These are phyloP conservation scores for Durusdinium trenchii DNA, from an alignment of 73 alveolate genomes.

Conservation along the genomic window DNA sequence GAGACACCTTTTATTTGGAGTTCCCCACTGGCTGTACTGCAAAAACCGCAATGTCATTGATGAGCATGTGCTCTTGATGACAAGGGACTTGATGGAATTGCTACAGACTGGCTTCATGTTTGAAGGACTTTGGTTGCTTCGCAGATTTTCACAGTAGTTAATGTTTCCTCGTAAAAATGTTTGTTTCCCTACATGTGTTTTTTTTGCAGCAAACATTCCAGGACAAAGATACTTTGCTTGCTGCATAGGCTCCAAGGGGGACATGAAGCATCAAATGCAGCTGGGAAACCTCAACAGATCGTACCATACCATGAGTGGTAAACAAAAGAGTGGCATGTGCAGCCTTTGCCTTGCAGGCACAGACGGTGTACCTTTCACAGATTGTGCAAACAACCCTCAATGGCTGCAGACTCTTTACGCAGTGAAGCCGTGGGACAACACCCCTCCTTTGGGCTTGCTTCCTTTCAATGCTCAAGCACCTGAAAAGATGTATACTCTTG, in stretches of 20 bases:
- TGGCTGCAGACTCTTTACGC: neutral
- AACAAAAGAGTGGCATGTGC: neutral
- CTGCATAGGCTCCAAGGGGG: conserved; percentile 13
- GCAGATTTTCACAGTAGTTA: neutral
- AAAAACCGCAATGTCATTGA: neutral
- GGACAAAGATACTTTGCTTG: neutral
- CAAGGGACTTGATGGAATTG: neutral
- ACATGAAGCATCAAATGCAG: conserved; percentile 3
- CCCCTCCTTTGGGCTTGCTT: neutral
- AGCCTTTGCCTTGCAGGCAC: neutral
- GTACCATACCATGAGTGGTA: neutral
- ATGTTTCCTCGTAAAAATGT: neutral
- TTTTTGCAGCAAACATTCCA: neutral
- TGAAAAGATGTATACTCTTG: neutral
- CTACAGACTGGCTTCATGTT: neutral
- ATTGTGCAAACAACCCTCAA: neutral
- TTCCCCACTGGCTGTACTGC: conserved; percentile 4
- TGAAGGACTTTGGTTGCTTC: neutral
- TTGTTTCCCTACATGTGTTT: neutral
- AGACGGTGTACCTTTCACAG: neutral
- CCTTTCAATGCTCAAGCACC: neutral
- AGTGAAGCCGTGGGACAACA: neutral
- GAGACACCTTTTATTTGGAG: conserved; percentile 16
- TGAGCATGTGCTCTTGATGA: neutral
- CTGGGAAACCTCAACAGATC: neutral